These are phyloP conservation scores for Aegilops tauschii DNA, from an alignment of 176 grass and related monocot genomes.

Conservation along the genomic window DNA sequence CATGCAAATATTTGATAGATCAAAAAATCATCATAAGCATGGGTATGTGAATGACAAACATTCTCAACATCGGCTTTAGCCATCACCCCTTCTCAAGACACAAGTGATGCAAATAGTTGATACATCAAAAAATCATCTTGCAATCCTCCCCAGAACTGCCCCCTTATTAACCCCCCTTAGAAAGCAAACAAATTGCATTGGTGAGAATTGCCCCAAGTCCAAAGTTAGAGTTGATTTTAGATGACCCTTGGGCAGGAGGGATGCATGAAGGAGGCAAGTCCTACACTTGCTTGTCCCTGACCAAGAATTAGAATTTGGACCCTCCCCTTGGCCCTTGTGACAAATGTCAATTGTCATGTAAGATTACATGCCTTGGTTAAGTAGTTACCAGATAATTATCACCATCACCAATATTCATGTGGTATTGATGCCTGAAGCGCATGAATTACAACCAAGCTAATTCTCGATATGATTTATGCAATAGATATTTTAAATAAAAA, in stretches of 20 bases:
- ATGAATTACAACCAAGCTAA: neutral
- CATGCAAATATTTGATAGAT: neutral
- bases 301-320: constrained; percentile 7
- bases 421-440: neutral
- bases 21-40: neutral
- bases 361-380: constrained; percentile 19
- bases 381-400: constrained; percentile 15
- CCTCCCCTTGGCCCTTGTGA: constrained; percentile 28
- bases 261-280: constrained; percentile 39
- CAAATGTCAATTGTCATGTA: constrained; percentile 47
- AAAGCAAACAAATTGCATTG: constrained; percentile 23
- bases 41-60: neutral
- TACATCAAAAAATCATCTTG: constrained; percentile 6
- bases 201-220: constrained; percentile 49
- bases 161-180: constrained; percentile 24
- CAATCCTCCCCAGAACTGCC: constrained; percentile 52
- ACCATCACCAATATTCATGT: constrained; percentile 30
- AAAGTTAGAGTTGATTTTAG: constrained; percentile 31
- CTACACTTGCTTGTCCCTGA: constrained; percentile 28
- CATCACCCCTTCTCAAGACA: constrained; percentile 30
- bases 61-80: neutral
- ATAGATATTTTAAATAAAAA: neutral
- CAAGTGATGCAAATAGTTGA: constrained; percentile 27
- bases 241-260: constrained; percentile 41
- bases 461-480: neutral